A percentile compares a stretch with the other conserved stretches of the same genome.
Conservation (phyloP, 1,284 basidiomycete species). For the Hypsizygus ulmarius region DNA sequence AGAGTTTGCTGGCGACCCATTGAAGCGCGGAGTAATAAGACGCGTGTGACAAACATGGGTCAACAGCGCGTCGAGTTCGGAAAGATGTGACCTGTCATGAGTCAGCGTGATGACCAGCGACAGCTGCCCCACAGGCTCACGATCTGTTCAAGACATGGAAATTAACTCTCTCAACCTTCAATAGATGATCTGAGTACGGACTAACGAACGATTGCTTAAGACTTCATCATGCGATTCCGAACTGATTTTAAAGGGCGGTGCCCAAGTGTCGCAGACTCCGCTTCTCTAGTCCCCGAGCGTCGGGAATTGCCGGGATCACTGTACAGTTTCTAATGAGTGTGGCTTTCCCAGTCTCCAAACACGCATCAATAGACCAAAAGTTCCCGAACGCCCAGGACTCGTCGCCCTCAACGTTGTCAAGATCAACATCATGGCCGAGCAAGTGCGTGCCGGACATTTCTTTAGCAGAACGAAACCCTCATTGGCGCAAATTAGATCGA, state of each 20-base stretch:
- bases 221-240: no score
- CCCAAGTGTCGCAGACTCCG: conserved; percentile 3
- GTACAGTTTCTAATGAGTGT: conserved; percentile 46
- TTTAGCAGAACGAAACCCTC: neutral
- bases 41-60: conserved; percentile 42
- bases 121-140: no score
- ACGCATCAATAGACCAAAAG: conserved; percentile 38
- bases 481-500: conserved; percentile 59
- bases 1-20: conserved; percentile 75
- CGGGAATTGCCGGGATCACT: conserved; percentile 26
- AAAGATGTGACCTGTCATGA: no score
- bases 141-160: no score
- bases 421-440: conserved; percentile 60
- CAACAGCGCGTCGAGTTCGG: conserved; percentile 38
- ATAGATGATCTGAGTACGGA: no score
- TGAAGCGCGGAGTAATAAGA: conserved; percentile 26
- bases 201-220: no score
- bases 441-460: conserved; percentile 39
- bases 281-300: conserved; percentile 11
- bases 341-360: conserved; percentile 40
- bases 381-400: conserved; percentile 25
- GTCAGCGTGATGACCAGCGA: no score
- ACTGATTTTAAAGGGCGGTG: no score
- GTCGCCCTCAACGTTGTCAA: conserved; percentile 39
- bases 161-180: no score